Evolutionary conservation across 208 protist genomes (phyloP), one percentile per base, ranked within the genome.

Genomic region (Kentomonas sorsogonicus): DNA sequence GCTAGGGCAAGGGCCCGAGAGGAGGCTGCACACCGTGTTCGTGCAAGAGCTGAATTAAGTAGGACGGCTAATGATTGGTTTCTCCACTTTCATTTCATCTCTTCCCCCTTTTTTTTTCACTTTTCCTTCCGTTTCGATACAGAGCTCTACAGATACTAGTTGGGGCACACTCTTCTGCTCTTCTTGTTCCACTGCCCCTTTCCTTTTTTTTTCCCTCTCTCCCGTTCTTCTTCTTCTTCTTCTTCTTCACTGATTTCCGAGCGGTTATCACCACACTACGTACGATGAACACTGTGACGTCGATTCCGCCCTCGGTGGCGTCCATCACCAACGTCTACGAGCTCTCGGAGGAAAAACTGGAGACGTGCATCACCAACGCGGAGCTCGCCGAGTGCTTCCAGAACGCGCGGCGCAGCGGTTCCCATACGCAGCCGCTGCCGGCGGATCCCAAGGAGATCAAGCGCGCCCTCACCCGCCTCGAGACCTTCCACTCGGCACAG

Each of bases 401-500:
- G 44, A 78, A 69, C 27, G 75, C 77, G n/a, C 74, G 67, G 5
- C 61, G 77, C 51, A 86, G 72, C 61, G 84, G 74, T 64, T 75
- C 72, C 18, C 79, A 86, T 67, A 86, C 79, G 20, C 74, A 83
- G 53, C 79, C 82, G 15, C 65, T 71, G 11, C 74, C 77, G 1
- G 69, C 65, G 11, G 71, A 69, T 31, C 13, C 68, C 3, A 79
- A 83, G 51, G 70, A 76, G n/a, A 72, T 83, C 33, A 89, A 93
- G 53, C 87, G 80, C 53, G 61, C 72, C 6, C 71, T 87, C 38
- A 53, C 58, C 26, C 67, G 75, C 7, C 41, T 86, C 3, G 74
- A 86, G 53, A 43, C 63, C n/a, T 84, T 89, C 47, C 63, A 82
- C 51, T 77, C 80, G 9, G 79, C 71, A 1, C 83, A 94, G 41